Evolutionary conservation across 345 rosid genomes (phyloP).

Genomic region (Eucalyptus cloeziana): DNA sequence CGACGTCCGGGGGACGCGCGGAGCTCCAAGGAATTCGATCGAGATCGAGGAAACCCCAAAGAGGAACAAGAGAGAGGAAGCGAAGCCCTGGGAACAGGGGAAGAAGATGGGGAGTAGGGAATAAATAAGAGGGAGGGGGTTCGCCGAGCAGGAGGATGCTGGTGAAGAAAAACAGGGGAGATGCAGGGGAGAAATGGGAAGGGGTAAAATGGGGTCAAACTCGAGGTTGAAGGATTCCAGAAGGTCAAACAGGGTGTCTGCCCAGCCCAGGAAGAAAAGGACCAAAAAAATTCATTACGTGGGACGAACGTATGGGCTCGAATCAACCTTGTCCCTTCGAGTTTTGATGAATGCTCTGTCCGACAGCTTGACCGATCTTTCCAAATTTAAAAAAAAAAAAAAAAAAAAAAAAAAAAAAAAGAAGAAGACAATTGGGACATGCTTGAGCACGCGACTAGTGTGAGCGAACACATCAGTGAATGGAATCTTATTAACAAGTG

Average conservation of each 20-base stretch:
- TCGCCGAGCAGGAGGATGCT: not conserved
- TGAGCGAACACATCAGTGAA: not conserved
- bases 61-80: not conserved
- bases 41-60: not conserved
- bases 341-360: not conserved
- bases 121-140: not conserved
- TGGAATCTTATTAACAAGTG: not conserved
- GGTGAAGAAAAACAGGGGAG: not conserved
- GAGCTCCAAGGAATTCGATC: not conserved
- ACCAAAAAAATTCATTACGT: not conserved
- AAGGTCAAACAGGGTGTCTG: not conserved
- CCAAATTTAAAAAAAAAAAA: not conserved
- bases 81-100: not conserved
- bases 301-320: not conserved
- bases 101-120: not conserved
- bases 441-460: not conserved
- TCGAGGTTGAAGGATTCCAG: not conserved
- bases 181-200: not conserved
- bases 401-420: fast-evolving
- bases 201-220: not conserved
- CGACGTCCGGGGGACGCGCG: not conserved
- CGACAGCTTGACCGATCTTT: not conserved
- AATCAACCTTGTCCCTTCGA: not conserved
- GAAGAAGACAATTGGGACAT: not conserved
- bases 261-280: not conserved